phyloP scores from a whole-genome alignment of 208 protist genomes.

The Leishmania turanica region DNA sequence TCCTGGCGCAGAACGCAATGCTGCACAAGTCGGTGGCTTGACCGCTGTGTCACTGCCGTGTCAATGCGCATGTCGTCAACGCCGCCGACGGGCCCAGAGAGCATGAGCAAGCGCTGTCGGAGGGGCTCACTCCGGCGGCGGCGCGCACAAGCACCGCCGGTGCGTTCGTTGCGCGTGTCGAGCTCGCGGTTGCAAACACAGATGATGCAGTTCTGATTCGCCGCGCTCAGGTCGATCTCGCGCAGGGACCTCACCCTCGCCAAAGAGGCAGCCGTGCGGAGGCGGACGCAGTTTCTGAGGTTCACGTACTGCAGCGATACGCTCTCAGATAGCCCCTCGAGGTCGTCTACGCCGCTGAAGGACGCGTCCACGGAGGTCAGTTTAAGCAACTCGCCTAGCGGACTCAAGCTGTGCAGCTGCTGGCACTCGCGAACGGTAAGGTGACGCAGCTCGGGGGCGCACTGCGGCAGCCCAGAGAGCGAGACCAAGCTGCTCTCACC shows the following conservation, averaged over 20 bases:
- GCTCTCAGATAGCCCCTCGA: slow-evolving; percentile 21
- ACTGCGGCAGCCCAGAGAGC: slow-evolving; percentile 6
- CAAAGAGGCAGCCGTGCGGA: slow-evolving; percentile 28
- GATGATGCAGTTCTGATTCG: slow-evolving; percentile 18
- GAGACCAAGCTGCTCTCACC: slow-evolving; percentile 22
- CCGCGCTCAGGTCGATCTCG: slow-evolving; percentile 24
- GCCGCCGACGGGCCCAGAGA: neutral
- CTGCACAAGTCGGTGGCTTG: slow-evolving; percentile 2
- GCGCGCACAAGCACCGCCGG: neutral
- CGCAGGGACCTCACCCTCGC: slow-evolving; percentile 20
- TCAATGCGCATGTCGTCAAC: slow-evolving; percentile 6
- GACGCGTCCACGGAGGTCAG: slow-evolving; percentile 22
- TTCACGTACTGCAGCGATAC: slow-evolving; percentile 25
- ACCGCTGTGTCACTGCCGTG: slow-evolving; percentile 13
- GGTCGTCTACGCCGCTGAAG: slow-evolving; percentile 18
- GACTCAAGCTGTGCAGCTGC: slow-evolving; percentile 26
- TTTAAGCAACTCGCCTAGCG: slow-evolving; percentile 12
- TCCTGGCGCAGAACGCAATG: slow-evolving; percentile 4
- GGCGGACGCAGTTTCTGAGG: slow-evolving; percentile 22
- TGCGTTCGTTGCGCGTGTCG: neutral
- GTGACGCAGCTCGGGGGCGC: slow-evolving; percentile 26
- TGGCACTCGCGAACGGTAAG: slow-evolving; percentile 22
- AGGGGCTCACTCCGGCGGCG: slow-evolving; percentile 3
- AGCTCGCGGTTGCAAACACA: neutral
- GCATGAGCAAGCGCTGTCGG: neutral